Base-by-base conservation (phyloP, 2,329 filamentous ascomycete species). In the Aulographum hederae region DNA sequence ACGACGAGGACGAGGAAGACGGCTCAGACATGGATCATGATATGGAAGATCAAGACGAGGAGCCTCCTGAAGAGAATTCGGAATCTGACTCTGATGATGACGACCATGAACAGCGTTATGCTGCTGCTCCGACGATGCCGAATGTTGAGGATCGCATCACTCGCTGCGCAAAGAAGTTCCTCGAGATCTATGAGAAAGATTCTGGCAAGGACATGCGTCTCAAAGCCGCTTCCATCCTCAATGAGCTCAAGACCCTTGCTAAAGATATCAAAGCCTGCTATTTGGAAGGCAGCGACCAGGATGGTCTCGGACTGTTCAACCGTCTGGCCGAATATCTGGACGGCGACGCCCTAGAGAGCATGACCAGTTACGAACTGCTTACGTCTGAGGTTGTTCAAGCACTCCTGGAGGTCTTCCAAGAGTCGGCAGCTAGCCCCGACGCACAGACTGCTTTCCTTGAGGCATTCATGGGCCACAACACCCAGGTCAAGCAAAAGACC, bases 351-450 rank as follows among this genome's bases (percentile, higher is more conserved):
- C 55, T 93, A 33, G 79, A 93, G 46, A 92, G 82, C 48, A 85
- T 94, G 32, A 98, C 89, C 1, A 98, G 89, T 53, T 85, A 86
- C 30, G 89, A 98, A 50, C 61, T 98, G 19, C 69, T 95, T 32
- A 82, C 80, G 18, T 95, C 89, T 2, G 81, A 84, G 13, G 71
- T 98, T 34, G 85, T 98, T 8, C 72, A 80, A 28, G 73, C 81
- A 6, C 61, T 98, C 2, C 67, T 95, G 27, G 69, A 79, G 19
- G 69, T 93, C 6, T 84, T 98, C 47, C 62, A 73, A 0, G 66
- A 79, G 41, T 67, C 73, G 34, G 35, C 48, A 20, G 46, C 50
- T n/a, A 54, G 51, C 26, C 42, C 47, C 23, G 65, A 75, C 37
- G 81, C 85, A 26, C 76, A 84, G 41, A 73, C 80, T 3, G 73